A percentile compares a stretch with the other conserved stretches of the same genome.
These are phyloP conservation scores for Alternaria postmessia DNA, from an alignment of 2,329 filamentous ascomycete genomes.

Conservation along the genomic window DNA sequence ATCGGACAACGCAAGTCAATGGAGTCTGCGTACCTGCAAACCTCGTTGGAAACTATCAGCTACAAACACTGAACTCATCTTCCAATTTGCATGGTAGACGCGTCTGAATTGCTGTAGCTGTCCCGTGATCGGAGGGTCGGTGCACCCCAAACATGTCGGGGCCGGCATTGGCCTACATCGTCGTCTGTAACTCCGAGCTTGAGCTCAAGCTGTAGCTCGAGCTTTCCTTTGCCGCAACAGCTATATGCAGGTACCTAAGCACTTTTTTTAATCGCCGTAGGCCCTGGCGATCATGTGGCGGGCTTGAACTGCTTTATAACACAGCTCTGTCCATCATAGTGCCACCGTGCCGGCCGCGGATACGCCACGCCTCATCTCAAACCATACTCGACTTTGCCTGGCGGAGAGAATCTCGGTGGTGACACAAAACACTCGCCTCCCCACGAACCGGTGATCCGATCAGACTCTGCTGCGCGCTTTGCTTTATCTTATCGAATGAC, in stretches of 20 bases:
- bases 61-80: background rate
- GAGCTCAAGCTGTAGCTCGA: conserved; percentile 18
- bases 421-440: conserved; percentile 34
- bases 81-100: background rate
- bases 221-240: conserved; percentile 10
- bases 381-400: conserved; percentile 30
- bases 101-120: background rate
- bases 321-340: conserved; percentile 26
- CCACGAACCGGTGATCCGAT: conserved; percentile 28
- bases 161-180: conserved; percentile 14
- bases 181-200: conserved; percentile 12
- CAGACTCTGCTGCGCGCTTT: conserved; percentile 25
- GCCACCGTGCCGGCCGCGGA: conserved; percentile 47
- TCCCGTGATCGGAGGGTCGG: conserved; percentile 16
- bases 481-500: conserved; percentile 41
- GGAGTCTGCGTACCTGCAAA: background rate
- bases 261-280: conserved; percentile 24
- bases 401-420: conserved; percentile 39
- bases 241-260: conserved; percentile 42
- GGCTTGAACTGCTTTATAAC: conserved; percentile 3
- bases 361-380: conserved; percentile 34
- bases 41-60: background rate
- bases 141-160: conserved; percentile 7
- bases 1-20: background rate
- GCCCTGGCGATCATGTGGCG: conserved; percentile 34